Evolutionary conservation across 2,329 filamentous ascomycete species (phyloP), one percentile per base, ranked within the genome.

Genomic region (Grosmannia serpens): DNA sequence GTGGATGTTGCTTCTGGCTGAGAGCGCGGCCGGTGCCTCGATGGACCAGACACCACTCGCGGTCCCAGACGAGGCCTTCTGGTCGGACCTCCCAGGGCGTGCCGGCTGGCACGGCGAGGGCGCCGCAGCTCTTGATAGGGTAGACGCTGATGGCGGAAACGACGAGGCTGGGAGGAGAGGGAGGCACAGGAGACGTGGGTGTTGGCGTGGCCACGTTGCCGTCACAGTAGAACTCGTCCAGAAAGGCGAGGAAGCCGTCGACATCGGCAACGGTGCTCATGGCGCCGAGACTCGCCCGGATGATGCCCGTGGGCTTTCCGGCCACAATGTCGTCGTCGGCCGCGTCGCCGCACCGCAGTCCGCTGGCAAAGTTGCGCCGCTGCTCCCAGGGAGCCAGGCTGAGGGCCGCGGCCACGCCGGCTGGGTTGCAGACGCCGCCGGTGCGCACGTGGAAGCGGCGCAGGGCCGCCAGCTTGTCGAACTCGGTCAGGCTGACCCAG

Each of bases 31-130:
- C 88, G 1, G 91, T 95, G 50, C 89, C 91, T 67, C 85, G 82
- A 68, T 96, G 91, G 17, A 99, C 78, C 24, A 99, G 75, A 71
- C 92, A 97, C 92, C 94, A 99, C 74, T 97, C 92, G 61, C 94
- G 81, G 70, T 99, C 94, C 91, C 92, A 97, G 10, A 85, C 87
- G 2, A 99, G 76, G 0, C 94, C 94, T 73, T 96, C 91, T 9
- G 81, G 77, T 58, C 81, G 83, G 24, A 97, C 79, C 65, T 88
- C 84, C 94, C 94, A 99, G 17, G 77, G 68, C 9, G 73, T 74
- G 2, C 75, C 79, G 0, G 72, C 62, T 1, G 90, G 86, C 33
- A 97, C 77, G 41, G 75, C 75, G 69, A 87, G 95, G 0, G 88
- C 88, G 20, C 85, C 88, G 66, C 94, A 97, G 68, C 91, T 96